Percentiles rank a stretch among this genome's conserved stretches.
Conservation (phyloP, 2,329 filamentous ascomycete species). For the Amesomyces nigricolor region DNA sequence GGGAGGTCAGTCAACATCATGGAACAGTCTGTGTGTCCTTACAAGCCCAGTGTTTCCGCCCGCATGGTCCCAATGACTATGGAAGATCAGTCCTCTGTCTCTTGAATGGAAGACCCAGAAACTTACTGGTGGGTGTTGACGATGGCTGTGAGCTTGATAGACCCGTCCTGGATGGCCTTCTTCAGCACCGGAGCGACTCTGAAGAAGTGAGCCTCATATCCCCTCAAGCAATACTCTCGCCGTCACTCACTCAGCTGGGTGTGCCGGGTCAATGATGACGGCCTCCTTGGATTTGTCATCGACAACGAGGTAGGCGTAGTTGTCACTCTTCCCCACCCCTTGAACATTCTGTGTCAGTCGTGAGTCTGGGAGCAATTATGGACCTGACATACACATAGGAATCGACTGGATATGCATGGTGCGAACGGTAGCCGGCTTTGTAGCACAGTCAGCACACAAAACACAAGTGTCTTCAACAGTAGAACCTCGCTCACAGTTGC, state of each 20-base stretch:
- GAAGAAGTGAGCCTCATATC: background rate
- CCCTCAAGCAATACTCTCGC: background rate
- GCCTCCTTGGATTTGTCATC: slow-evolving; percentile 74
- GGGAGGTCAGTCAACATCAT: slow-evolving; percentile 26
- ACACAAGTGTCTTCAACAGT: background rate
- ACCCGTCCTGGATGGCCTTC: slow-evolving; percentile 62
- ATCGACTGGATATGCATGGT: slow-evolving; percentile 83
- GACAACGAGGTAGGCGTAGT: slow-evolving; percentile 78
- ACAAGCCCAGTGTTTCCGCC: slow-evolving; percentile 85
- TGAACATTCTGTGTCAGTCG: background rate
- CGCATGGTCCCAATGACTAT: slow-evolving; percentile 86
- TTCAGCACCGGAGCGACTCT: slow-evolving; percentile 63
- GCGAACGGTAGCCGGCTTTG: slow-evolving; percentile 33
- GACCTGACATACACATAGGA: slow-evolving; percentile 67
- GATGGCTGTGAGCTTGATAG: slow-evolving; percentile 80
- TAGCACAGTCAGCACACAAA: background rate
- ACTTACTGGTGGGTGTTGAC: slow-evolving; percentile 95
- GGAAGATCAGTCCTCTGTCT: background rate
- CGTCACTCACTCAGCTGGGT: slow-evolving; percentile 63
- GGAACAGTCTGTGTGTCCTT: slow-evolving; percentile 27
- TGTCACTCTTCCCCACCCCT: slow-evolving; percentile 75
- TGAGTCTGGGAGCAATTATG: background rate
- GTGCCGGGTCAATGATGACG: slow-evolving; percentile 73
- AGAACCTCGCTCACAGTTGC: slow-evolving; percentile 1
- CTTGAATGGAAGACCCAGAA: background rate